Evolutionary conservation across 805 yeast species (phyloP).

Genomic region (Sungouiella blattae): DNA sequence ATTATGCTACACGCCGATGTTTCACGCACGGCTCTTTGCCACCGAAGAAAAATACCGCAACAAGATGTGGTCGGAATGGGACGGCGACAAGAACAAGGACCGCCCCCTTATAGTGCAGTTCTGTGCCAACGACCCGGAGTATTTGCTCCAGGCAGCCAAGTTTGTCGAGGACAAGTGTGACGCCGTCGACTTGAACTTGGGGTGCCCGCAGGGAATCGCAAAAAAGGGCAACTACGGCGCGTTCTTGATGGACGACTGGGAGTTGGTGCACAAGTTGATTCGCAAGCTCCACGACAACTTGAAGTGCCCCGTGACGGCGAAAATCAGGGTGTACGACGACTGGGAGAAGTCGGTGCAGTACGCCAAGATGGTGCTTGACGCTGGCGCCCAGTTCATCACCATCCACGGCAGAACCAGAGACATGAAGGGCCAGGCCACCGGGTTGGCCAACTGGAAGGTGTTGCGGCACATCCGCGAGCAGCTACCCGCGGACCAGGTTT

Average conservation of each 20-base stretch:
- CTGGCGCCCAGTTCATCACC: conserved; percentile 94
- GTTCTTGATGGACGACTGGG: conserved; percentile 97
- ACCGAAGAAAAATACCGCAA: conserved; percentile 76
- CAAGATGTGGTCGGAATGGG: conserved; percentile 66
- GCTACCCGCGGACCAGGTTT: conserved; percentile 74
- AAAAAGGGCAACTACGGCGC: conserved; percentile 93
- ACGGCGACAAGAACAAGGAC: conserved; percentile 68
- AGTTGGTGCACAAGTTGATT: conserved; percentile 66
- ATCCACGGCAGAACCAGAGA: conserved; percentile 96
- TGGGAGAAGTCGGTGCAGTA: conserved; percentile 79
- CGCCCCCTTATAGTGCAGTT: conserved; percentile 92
- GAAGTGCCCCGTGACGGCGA: conserved; percentile 89
- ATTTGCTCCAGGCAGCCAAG: conserved; percentile 75
- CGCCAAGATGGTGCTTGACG: conserved; percentile 81
- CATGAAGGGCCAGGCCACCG: conserved; percentile 96
- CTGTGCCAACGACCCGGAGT: conserved; percentile 94
- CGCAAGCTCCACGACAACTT: conserved; percentile 69
- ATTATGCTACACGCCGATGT: conserved; percentile 94
- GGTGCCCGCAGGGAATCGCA: conserved; percentile 99
- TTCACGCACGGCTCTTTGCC: conserved; percentile 87
- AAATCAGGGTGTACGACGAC: conserved; percentile 85
- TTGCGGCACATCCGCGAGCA: conserved; percentile 74
- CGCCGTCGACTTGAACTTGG: conserved; percentile 92
- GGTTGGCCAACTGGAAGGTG: conserved; percentile 89
- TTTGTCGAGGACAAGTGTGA: conserved; percentile 81